Evolutionary conservation across 2,329 filamentous ascomycete genomes (phyloP).

Genomic region (Microcyclosporella mali): DNA sequence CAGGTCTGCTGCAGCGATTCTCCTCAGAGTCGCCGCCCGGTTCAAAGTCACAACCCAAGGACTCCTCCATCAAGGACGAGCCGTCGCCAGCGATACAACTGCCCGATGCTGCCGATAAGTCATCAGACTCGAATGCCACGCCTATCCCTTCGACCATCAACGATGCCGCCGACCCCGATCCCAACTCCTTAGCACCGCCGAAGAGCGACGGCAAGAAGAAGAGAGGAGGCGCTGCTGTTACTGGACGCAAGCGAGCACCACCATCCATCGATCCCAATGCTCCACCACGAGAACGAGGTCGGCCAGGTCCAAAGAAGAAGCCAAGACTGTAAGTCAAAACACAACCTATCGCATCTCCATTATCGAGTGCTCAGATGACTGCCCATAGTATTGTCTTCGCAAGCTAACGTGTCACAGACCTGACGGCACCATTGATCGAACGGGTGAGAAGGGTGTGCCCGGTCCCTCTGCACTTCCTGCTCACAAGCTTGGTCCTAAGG

Average conservation of each 20-base stretch:
- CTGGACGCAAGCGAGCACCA: slow-evolving; percentile 31
- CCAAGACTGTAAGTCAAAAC: slow-evolving; percentile 69
- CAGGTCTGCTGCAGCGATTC: slow-evolving; percentile 24
- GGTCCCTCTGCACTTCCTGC: slow-evolving; percentile 34
- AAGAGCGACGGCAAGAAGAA: slow-evolving; percentile 55
- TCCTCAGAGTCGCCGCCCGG: slow-evolving; percentile 29
- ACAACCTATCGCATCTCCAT: not conserved
- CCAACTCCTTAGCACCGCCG: slow-evolving; percentile 40
- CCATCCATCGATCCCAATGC: slow-evolving; percentile 44
- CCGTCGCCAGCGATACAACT: slow-evolving; percentile 30
- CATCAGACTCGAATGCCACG: slow-evolving; percentile 39
- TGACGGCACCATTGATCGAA: slow-evolving; percentile 44
- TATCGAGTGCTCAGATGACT: not conserved
- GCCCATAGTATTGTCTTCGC: not conserved
- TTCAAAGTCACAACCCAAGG: slow-evolving; percentile 11
- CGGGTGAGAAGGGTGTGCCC: slow-evolving; percentile 17
- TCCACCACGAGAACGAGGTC: slow-evolving; percentile 47
- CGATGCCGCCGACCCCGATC: slow-evolving; percentile 31
- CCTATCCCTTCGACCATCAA: slow-evolving; percentile 29
- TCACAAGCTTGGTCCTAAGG: slow-evolving; percentile 91
- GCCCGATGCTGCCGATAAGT: slow-evolving; percentile 33
- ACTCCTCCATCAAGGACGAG: slow-evolving; percentile 29
- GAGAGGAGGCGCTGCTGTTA: slow-evolving; percentile 47
- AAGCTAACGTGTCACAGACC: slow-evolving; percentile 38
- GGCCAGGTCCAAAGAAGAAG: slow-evolving; percentile 96